Evolutionary conservation across 2,329 filamentous ascomycete species (phyloP), one percentile per base, ranked within the genome.

Genomic region (Endocalyx cinctus): DNA sequence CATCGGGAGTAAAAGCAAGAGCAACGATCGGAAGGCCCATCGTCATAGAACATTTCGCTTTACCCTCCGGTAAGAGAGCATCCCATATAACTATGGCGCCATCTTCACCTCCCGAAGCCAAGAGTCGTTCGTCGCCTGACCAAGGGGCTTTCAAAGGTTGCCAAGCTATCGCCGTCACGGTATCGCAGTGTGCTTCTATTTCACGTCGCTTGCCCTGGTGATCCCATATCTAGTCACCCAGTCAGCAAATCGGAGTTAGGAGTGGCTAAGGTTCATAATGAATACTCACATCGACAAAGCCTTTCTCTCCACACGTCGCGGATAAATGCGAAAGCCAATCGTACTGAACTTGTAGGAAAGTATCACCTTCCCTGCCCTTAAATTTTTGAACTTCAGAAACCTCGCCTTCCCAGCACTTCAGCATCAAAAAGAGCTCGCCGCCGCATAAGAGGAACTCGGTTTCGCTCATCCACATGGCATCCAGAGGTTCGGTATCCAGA

Each of bases 21-120:
- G 71, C 70, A 25, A 78, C 69, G 27, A 81, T 72, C 6, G 74
- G 68, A 2, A 65, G 63, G 17, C 70, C 67, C 71, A 82, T 79
- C 0, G 72, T 79, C 60, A 81, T 70, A 34, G 73, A 76, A 41
- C 69, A 74, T 39, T 72, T 75, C 1, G 74, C 61, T 45, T 74
- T 77, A 42, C 63, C 68, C 33, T 78, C 74, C 1, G 67, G 55
- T 23, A 63, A 65, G 29, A 71, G 65, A 4, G 70, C 74, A 45
- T 82, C 79, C 74, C 77, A 82, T 17, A 82, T 72, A 28, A 71
- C 62, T 30, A 82, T 78, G 10, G 72, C 72, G 16, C 75, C 75
- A 45, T 82, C 77, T 40, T 81, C 76, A 4, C 73, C 72, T 16
- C 75, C 76, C 2, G 77, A 76, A 6, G 78, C 77, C 35, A 80